Conservation (phyloP, 2,329 filamentous ascomycete species). For the Penicillium sp. region DNA sequence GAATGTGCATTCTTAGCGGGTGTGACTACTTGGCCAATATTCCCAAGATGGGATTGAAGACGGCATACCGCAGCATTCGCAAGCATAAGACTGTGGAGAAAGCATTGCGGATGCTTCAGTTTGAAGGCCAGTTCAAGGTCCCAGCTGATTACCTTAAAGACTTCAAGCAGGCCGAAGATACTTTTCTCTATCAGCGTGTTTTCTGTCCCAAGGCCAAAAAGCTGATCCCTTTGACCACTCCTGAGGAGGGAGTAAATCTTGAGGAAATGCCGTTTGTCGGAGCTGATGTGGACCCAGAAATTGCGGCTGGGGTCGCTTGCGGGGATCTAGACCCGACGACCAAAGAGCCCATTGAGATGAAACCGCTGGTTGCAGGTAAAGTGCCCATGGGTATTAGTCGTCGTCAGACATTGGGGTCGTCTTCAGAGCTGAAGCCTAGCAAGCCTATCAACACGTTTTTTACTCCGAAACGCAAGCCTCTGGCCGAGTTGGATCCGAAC, state of each 20-base stretch:
- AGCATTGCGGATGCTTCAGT: constrained; percentile 77
- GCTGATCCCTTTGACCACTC: constrained; percentile 73
- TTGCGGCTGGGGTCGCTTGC: constrained; percentile 71
- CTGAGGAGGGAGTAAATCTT: constrained; percentile 62
- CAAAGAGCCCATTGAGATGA: constrained; percentile 61
- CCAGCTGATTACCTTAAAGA: constrained; percentile 77
- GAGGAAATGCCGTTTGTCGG: constrained; percentile 82
- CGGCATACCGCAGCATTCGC: constrained; percentile 83
- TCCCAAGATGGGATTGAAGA: constrained; percentile 85
- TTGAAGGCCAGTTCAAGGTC: constrained; percentile 81
- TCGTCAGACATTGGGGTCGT: constrained; percentile 44
- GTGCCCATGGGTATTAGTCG: constrained; percentile 35
- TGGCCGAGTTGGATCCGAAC: constrained; percentile 69
- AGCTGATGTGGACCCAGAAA: constrained; percentile 63
- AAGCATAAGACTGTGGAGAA: constrained; percentile 87
- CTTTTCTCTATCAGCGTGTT: constrained; percentile 92
- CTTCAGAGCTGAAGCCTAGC: constrained; percentile 57
- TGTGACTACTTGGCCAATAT: constrained; percentile 94
- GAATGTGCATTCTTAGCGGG: constrained; percentile 94
- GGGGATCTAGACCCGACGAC: constrained; percentile 90
- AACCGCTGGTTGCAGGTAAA: constrained; percentile 33
- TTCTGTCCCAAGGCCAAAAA: constrained; percentile 74
- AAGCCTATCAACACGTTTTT: constrained; percentile 67
- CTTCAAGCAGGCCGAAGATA: constrained; percentile 85
- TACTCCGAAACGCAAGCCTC: constrained; percentile 61